Base-by-base conservation (phyloP, 768 basidiomycete genomes). In the Gloeopeniophorella convolvens region DNA sequence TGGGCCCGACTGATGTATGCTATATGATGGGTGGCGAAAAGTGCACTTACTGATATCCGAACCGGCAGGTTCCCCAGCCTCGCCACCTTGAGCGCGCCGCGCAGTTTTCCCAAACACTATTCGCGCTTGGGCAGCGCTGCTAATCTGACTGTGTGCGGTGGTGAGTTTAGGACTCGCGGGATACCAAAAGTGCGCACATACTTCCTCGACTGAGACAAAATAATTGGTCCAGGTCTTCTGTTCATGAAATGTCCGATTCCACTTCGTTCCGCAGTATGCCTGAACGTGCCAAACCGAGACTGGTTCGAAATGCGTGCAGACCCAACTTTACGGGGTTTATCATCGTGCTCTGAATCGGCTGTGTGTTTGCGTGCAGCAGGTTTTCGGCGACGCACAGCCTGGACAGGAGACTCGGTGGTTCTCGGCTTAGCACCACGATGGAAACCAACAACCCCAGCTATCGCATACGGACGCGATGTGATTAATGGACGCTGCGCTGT, bases 371-470 rank as follows among this genome's bases (percentile, higher is more conserved):
- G 52, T 9, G 42, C 35, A 44, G 23, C 12, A 20, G 52, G 47
- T 26, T 54, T 54, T 8, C 33, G 35, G 9, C 46, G 30, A 15
- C 47, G 47, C 36, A 42, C 46, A 4, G n/a, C 18, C 24, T 28
- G 46, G n/a, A n/a, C n/a, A 18, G 47, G n/a, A 6, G 15, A 42
- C 26, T 31, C 8, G 23, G 31, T 27, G 15, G 28, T 24, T 26
- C 23, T 23, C 36, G 36, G 35, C 23, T 44, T 48, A 11, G 46
- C 35, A 26, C 18, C 46, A 39, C 42, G 52, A 12, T 54, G 46
- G 18, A 54, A 54, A 23, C 52, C 52, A 27, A 31, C 42, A 18
- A 54, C 52, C 37, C 52, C 46, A 28, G 36, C 42, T 5, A 54
- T 48, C 7, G 23, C 16, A 21, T 54, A 54, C 8, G 46, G 42